Evolutionary conservation across 805 yeast species (phyloP), one percentile per base, ranked within the genome.

Genomic region (Wickerhamiella qilinensis): DNA sequence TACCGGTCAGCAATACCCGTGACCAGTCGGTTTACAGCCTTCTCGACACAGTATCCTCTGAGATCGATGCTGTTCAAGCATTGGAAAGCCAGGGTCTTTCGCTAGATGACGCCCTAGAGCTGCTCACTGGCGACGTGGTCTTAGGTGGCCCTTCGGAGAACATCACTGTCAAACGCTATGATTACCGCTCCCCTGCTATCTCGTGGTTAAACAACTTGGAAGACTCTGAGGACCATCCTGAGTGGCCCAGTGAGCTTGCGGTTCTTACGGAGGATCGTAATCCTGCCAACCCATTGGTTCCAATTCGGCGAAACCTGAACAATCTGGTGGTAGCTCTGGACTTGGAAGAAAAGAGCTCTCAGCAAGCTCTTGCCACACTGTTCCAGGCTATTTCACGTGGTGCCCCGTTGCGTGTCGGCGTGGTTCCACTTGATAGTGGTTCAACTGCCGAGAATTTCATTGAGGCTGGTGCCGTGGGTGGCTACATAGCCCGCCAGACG

Each of bases 121-220:
- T 48, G 18, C 38, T 48, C n/a, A 27, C 51, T 8, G 44, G 47
- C 9, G 43, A 33, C 6, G 14, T 14, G 14, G 30, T 30, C 12
- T 15, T 28, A 20, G 40, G 29, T 3, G 44, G 29, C 16, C 7
- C 20, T 21, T 27, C 14, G 7, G 25, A 4, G 3, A 30, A 19
- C 11, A 19, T 27, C 4, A 38, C 29, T 2, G 33, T 7, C 18
- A 34, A 37, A 14, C 45, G 66, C n/a, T 63, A 51, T 37, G 63
- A 63, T 37, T 50, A 53, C 35, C 48, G 56, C 7, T 50, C 52
- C 6, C 35, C 57, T 2, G 61, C 63, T 0, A 68, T 85, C 6
- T 64, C 79, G 1, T 85, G 74, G 61, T 65, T 88, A 50, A 91
- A 88, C 51, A 80, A 91, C 54, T 60, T 88, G 4, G 93, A 75